A percentile compares a stretch with the other conserved stretches of the same genome.
phyloP scores from a whole-genome alignment of 1,139 yeast genomes.

The Kodamaea anthophila region DNA sequence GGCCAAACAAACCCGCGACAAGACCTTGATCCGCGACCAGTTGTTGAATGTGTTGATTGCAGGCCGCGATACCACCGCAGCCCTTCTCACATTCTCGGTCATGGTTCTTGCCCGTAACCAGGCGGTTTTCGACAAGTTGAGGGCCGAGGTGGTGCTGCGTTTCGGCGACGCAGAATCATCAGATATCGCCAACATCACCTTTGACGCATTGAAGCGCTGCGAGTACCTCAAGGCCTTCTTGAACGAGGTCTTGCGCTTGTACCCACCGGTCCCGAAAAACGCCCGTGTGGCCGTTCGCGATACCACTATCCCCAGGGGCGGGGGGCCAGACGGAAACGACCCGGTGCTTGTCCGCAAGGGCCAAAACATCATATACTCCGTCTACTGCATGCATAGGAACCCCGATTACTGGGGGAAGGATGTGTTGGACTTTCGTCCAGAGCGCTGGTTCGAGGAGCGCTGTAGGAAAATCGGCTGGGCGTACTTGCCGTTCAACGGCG shows the following conservation, averaged over 20 bases:
- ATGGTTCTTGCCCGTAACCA: slow-evolving; percentile 39
- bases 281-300: slow-evolving; percentile 39
- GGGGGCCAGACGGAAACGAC: slow-evolving; percentile 37
- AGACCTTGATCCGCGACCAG: slow-evolving; percentile 38
- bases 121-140: slow-evolving; percentile 27
- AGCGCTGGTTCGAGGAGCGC: slow-evolving; percentile 40
- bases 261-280: slow-evolving; percentile 53
- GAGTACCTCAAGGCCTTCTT: slow-evolving; percentile 42
- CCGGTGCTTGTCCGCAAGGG: slow-evolving; percentile 46
- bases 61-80: slow-evolving; percentile 46
- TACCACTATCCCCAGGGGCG: slow-evolving; percentile 49
- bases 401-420: slow-evolving; percentile 43
- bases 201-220: slow-evolving; percentile 46
- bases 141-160: slow-evolving; percentile 23
- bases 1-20: slow-evolving; percentile 40
- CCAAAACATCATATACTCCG: slow-evolving; percentile 37
- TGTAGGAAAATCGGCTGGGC: slow-evolving; percentile 42
- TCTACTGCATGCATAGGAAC: slow-evolving; percentile 44
- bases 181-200: slow-evolving; percentile 29
- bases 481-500: slow-evolving; percentile 53
- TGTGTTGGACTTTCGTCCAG: slow-evolving; percentile 42
- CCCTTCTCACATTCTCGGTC: slow-evolving; percentile 35
- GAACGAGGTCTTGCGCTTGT: slow-evolving; percentile 47
- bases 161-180: slow-evolving; percentile 47
- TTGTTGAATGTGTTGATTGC: slow-evolving; percentile 40